These are phyloP conservation scores for Gossypium longicalyx DNA, from an alignment of 345 rosid genomes.

Conservation along the genomic window DNA sequence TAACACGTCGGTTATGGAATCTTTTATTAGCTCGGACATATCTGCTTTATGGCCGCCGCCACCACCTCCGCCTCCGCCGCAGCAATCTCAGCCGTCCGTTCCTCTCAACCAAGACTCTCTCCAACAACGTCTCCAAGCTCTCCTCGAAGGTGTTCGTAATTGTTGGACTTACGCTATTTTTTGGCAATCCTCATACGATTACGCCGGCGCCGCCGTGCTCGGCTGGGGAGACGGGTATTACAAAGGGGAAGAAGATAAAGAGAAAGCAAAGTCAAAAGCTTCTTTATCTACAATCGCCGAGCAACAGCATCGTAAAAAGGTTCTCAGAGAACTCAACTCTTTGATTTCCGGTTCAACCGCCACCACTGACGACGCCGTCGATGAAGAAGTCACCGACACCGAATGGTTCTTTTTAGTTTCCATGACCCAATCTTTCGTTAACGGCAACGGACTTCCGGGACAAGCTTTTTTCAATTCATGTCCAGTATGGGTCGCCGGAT, in stretches of 20 bases:
- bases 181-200: slow-evolving; percentile 88
- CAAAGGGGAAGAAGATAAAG: slow-evolving; percentile 74
- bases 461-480: slow-evolving; percentile 50
- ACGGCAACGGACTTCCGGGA: slow-evolving; percentile 68
- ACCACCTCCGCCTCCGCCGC: background rate
- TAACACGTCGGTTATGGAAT: slow-evolving; percentile 84
- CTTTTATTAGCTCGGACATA: slow-evolving; percentile 82
- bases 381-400: slow-evolving; percentile 88
- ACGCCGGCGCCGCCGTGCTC: slow-evolving; percentile 48
- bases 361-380: slow-evolving; percentile 54
- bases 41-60: slow-evolving; percentile 64
- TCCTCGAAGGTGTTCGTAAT: slow-evolving; percentile 65
- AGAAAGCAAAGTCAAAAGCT: slow-evolving; percentile 31
- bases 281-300: slow-evolving; percentile 40
- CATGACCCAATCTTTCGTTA: slow-evolving; percentile 77
- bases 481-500: slow-evolving; percentile 66
- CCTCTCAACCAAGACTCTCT: slow-evolving; percentile 65
- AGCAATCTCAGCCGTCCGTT: slow-evolving; percentile 20
- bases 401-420: slow-evolving; percentile 96
- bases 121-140: slow-evolving; percentile 76
- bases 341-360: slow-evolving; percentile 60
- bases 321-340: slow-evolving; percentile 78
- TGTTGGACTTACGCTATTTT: slow-evolving; percentile 93
- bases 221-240: slow-evolving; percentile 97
- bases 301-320: slow-evolving; percentile 76